Base-by-base conservation (phyloP, 371 early-diverging fungal species). In the Saksenaea vasiformis region DNA sequence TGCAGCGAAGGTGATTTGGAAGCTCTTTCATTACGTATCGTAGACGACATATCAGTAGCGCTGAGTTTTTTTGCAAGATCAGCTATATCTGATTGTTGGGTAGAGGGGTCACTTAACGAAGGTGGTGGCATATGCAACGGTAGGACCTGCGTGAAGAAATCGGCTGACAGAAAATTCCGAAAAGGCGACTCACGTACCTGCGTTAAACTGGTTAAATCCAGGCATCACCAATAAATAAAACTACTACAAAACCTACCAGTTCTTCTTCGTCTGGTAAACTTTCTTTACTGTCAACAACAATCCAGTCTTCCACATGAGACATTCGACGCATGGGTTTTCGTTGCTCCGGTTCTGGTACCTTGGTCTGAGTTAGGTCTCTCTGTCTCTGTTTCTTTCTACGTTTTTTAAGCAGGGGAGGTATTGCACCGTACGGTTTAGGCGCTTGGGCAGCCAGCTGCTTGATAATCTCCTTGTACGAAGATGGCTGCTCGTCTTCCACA, bases 381-480 rank as follows among this genome's bases (percentile, higher is more conserved):
- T 17, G 36, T 17, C 56, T 69, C 65, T 47, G 73, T 66, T 64
- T 70, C 57, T 67, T 75, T 65, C 56, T 69, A 24, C 63, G 58
- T 60, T 68, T 68, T 54, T 76, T 79, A 36, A 69, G 56, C 28
- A 77, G 60, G 5, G 79, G 83, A 27, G 85, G 85, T 58, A 85
- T 84, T 36, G 73, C 74, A 27, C 85, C 87, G 63, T 86, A 85
- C 13, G 86, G 86, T 65, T 85, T 77, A 24, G 84, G 78, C 3
- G 76, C 74, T 34, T 76, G 71, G 47, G 79, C 72, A 19, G 79
- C 61, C 28, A 78, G 56, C 47, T 77, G 79, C 60, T 79, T 74
- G 22, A 81, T 80, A 22, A 84, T 71, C 27, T 84, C 87, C 67
- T 76, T 77, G 64, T 85, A 87, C 54, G 85, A 73, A 54, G 78